These are phyloP conservation scores for Aspergillus uvarum DNA, from an alignment of 2,329 filamentous ascomycete genomes.

Conservation along the genomic window DNA sequence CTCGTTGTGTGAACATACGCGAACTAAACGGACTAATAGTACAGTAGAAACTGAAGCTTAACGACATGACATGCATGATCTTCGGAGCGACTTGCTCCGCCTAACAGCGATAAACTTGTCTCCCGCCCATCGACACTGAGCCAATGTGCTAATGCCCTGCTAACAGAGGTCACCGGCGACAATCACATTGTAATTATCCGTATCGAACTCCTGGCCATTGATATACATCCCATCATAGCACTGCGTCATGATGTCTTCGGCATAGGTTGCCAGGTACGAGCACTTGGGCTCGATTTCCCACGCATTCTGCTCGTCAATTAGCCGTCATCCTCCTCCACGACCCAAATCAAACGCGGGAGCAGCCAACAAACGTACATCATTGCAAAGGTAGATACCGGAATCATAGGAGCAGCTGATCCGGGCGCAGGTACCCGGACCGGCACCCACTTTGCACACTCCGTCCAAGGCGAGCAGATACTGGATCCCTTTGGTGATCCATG, in stretches of 20 bases:
- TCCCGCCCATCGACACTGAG: too few relatives aligned
- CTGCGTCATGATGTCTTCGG: neutral
- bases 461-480: neutral
- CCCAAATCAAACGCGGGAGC: too few relatives aligned
- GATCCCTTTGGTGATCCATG: neutral
- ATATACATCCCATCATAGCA: conserved; percentile 1
- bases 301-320: neutral
- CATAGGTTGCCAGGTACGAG: neutral
- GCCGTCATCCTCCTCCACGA: neutral
- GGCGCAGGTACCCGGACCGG: neutral
- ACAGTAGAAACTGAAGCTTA: too few relatives aligned
- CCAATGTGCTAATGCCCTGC: neutral
- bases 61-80: too few relatives aligned
- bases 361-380: neutral
- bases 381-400: neutral
- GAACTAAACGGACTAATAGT: too few relatives aligned
- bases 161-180: neutral
- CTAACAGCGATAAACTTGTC: too few relatives aligned
- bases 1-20: too few relatives aligned
- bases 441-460: neutral
- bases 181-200: neutral
- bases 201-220: conserved; percentile 3
- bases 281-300: neutral
- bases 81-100: too few relatives aligned
- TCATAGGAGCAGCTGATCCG: conserved; percentile 4